Percentiles rank a stretch among this genome's conserved stretches.
Conservation (phyloP, 2,329 filamentous ascomycete genomes). For the Juglanconis sp. region DNA sequence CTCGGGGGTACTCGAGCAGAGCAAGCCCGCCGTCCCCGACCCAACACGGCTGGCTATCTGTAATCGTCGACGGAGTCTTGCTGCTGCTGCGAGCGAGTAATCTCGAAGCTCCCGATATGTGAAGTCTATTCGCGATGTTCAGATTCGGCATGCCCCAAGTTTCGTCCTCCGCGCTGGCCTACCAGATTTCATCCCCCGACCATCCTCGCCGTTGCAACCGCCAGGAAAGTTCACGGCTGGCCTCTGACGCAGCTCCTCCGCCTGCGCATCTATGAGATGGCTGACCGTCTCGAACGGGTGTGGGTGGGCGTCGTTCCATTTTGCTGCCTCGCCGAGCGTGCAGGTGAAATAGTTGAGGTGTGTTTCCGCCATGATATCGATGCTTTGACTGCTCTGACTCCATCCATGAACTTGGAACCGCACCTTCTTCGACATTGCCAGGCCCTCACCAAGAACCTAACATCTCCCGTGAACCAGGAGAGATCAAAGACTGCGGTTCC, state of each 20-base stretch:
- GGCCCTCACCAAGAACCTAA: background rate
- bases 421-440: constrained; percentile 9
- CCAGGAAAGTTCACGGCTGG: constrained; percentile 34
- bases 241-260: constrained; percentile 30
- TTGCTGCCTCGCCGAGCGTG: constrained; percentile 54
- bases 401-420: constrained; percentile 5
- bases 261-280: constrained; percentile 48
- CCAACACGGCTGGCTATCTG: constrained; percentile 14
- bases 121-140: constrained; percentile 15
- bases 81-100: constrained; percentile 14
- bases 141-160: background rate
- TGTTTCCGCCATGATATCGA: background rate
- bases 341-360: constrained; percentile 55
- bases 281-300: constrained; percentile 43
- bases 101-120: constrained; percentile 32
- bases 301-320: constrained; percentile 28
- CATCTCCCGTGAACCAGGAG: background rate
- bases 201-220: constrained; percentile 11
- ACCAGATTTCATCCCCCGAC: constrained; percentile 16
- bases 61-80: constrained; percentile 13
- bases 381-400: background rate
- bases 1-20: constrained; percentile 53
- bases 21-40: constrained; percentile 39
- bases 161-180: background rate
- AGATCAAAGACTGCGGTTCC: too few relatives aligned